Conservation (phyloP, 1,284 basidiomycete species). For the Cutaneotrichosporon arboriforme region DNA sequence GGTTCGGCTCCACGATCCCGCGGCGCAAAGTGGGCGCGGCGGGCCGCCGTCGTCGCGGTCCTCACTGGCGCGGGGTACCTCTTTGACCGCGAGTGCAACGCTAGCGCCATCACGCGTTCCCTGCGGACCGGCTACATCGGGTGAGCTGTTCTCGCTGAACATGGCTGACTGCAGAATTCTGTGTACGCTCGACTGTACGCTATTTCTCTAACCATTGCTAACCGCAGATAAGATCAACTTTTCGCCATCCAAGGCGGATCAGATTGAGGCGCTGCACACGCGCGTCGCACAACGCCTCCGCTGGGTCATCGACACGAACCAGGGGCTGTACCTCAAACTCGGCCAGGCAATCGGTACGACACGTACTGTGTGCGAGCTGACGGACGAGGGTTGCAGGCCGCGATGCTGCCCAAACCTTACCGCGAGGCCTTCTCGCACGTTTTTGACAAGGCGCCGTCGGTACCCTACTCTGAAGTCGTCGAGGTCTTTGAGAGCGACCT, state of each 20-base stretch:
- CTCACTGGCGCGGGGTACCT: conserved; percentile 53
- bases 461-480: conserved; percentile 64
- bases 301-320: conserved; percentile 68
- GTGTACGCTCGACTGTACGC: conserved; percentile 45
- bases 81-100: conserved; percentile 60
- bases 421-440: conserved; percentile 71
- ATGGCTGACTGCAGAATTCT: conserved; percentile 28
- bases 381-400: conserved; percentile 68
- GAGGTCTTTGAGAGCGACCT: conserved; percentile 68
- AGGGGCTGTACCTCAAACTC: conserved; percentile 85
- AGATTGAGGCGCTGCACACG: conserved; percentile 71
- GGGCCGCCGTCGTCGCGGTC: conserved; percentile 11
- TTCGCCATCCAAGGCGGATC: conserved; percentile 56
- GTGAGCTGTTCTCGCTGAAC: conserved; percentile 35
- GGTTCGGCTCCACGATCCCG: neutral
- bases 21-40: neutral
- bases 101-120: conserved; percentile 61
- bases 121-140: conserved; percentile 62
- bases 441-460: conserved; percentile 79
- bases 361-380: too few species aligned
- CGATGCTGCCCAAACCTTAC: conserved; percentile 71
- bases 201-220: neutral
- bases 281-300: conserved; percentile 73
- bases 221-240: conserved; percentile 71
- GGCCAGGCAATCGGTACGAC: conserved; percentile 53